Conservation (phyloP, 192 early-diverging fungal genomes). For the Coemansia sp. region DNA sequence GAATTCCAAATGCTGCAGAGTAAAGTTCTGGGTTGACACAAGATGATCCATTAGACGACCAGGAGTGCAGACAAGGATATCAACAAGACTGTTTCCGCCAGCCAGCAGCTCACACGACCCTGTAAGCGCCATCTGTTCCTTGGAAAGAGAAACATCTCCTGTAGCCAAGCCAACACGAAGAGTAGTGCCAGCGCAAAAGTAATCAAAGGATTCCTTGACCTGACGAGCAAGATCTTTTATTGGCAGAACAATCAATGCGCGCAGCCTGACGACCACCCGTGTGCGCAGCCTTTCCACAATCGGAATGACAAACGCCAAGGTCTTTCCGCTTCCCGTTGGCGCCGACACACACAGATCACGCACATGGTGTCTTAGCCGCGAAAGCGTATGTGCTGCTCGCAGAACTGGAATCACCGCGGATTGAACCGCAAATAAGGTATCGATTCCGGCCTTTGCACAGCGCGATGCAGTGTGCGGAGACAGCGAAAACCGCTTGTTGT, state of each 20-base stretch:
- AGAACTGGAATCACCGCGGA: slow-evolving; percentile 81
- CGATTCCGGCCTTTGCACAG: slow-evolving; percentile 65
- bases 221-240: slow-evolving; percentile 91
- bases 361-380: slow-evolving; percentile 69
- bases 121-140: slow-evolving; percentile 66
- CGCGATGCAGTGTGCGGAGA: slow-evolving; percentile 63
- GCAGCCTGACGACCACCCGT: slow-evolving; percentile 75
- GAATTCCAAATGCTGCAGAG: slow-evolving; percentile 88
- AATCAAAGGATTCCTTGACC: slow-evolving; percentile 83
- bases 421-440: slow-evolving; percentile 87
- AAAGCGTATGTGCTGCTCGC: slow-evolving; percentile 63
- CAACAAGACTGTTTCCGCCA: slow-evolving; percentile 73
- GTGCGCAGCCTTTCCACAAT: slow-evolving; percentile 80
- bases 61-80: slow-evolving; percentile 94
- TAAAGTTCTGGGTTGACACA: slow-evolving; percentile 79
- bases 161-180: slow-evolving; percentile 73
- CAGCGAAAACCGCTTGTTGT: slow-evolving; percentile 60
- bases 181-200: slow-evolving; percentile 72
- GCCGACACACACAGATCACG: slow-evolving; percentile 94
- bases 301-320: slow-evolving; percentile 92
- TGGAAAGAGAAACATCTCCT: slow-evolving; percentile 74
- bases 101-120: slow-evolving; percentile 15
- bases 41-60: slow-evolving; percentile 93
- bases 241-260: slow-evolving; percentile 89
- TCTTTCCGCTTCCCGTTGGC: slow-evolving; percentile 95